Conservation (phyloP, 768 basidiomycete species). For the Lentinus brumalis region DNA sequence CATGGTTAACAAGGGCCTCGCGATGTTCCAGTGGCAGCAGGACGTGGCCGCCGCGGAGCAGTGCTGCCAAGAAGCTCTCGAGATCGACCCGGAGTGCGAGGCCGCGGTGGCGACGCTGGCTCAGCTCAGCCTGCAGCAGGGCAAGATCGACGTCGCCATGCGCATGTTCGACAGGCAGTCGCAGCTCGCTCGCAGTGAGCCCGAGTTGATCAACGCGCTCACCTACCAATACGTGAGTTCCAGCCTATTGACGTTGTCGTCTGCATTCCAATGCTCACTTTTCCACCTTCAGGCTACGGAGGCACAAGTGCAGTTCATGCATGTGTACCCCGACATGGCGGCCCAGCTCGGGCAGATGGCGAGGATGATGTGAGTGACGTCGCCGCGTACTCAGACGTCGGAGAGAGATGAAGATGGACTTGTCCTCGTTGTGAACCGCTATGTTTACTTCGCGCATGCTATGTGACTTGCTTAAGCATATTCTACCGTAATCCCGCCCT, state of each 20-base stretch:
- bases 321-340: slow-evolving; percentile 85
- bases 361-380: slow-evolving; percentile 33
- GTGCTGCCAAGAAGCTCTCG: slow-evolving; percentile 86
- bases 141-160: slow-evolving; percentile 83
- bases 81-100: slow-evolving; percentile 91
- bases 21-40: slow-evolving; percentile 94
- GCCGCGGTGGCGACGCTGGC: slow-evolving; percentile 95
- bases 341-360: slow-evolving; percentile 59
- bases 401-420: background rate
- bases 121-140: slow-evolving; percentile 89
- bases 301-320: slow-evolving; percentile 81
- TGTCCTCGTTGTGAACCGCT: slow-evolving; percentile 1
- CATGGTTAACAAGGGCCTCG: slow-evolving; percentile 96
- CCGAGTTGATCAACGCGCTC: slow-evolving; percentile 77
- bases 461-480: slow-evolving; percentile 13
- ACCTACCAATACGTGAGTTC: slow-evolving; percentile 77
- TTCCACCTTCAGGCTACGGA: slow-evolving; percentile 59
- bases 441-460: background rate
- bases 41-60: slow-evolving; percentile 80
- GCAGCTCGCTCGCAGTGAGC: slow-evolving; percentile 86
- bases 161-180: slow-evolving; percentile 84
- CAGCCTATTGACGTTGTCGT: background rate
- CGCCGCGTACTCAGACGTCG: background rate
- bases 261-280: background rate
- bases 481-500: slow-evolving; percentile 13